A percentile compares a stretch with the other conserved stretches of the same genome.
Evolutionary conservation across 306 rosid species (phyloP).

Genomic region (Quercus suber): DNA sequence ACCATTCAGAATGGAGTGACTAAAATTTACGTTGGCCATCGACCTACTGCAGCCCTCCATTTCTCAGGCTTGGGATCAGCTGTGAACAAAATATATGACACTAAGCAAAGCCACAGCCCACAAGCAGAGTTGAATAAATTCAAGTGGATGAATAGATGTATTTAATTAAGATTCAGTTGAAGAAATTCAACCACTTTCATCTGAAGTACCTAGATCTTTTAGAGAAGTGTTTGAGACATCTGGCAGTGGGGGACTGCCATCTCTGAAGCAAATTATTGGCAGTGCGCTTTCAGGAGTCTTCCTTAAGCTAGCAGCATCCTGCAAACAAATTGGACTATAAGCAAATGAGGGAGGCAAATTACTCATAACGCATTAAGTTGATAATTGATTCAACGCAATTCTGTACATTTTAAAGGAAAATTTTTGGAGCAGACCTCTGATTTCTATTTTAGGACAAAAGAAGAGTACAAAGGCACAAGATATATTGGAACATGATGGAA

Average conservation of each 20-base stretch:
- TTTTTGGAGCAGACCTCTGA: background rate
- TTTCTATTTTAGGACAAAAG: background rate
- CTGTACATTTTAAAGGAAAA: background rate
- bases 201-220: constrained; percentile 50
- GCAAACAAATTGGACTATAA: constrained; percentile 29
- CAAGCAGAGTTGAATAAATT: background rate
- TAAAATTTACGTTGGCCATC: no score
- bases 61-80: no score
- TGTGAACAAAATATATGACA: no score
- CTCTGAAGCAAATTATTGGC: constrained; percentile 82
- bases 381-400: background rate
- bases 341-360: constrained; percentile 19
- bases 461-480: background rate
- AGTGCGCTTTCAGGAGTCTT: constrained; percentile 46
- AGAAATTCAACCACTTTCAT: constrained; percentile 16
- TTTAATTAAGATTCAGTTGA: constrained; percentile 12
- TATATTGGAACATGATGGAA: background rate
- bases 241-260: constrained; percentile 89
- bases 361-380: constrained; percentile 8
- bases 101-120: no score
- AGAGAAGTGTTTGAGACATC: constrained; percentile 60
- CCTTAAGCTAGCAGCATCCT: constrained; percentile 55
- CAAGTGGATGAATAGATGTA: constrained; percentile 12
- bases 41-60: no score
- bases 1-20: no score